Evolutionary conservation across 164 flowering plant species (phyloP).

Genomic region (Pachysandra terminalis): DNA sequence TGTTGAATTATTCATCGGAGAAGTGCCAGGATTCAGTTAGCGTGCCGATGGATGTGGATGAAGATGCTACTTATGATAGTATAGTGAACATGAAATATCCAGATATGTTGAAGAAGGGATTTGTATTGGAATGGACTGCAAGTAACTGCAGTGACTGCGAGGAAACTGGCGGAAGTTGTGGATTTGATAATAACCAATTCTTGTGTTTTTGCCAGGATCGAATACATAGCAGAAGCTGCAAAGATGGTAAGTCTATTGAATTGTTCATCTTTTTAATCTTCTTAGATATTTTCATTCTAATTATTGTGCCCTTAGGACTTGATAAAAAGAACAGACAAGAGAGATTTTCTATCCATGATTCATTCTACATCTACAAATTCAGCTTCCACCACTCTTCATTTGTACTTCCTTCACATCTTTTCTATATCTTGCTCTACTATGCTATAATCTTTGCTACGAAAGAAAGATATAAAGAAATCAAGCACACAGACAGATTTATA

Average conservation of each 20-base stretch:
- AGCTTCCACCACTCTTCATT: too few relatives aligned
- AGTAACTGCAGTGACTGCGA: conserved; percentile 6
- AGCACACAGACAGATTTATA: too few relatives aligned
- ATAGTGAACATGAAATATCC: neutral
- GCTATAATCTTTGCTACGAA: too few relatives aligned
- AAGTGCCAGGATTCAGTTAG: neutral
- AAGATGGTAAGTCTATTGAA: neutral
- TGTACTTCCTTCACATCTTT: too few relatives aligned
- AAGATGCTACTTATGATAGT: neutral
- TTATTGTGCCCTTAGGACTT: too few relatives aligned
- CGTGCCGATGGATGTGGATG: neutral
- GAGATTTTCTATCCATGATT: too few relatives aligned
- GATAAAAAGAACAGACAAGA: too few relatives aligned
- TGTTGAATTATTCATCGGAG: neutral
- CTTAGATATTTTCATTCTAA: too few relatives aligned
- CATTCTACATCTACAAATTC: too few relatives aligned
- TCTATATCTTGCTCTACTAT: too few relatives aligned
- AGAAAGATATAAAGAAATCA: too few relatives aligned
- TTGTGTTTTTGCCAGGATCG: conserved; percentile 15
- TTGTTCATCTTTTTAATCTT: neutral
- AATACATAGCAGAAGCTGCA: conserved; percentile 4
- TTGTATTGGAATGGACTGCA: conserved; percentile 17
- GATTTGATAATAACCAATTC: conserved; percentile 3
- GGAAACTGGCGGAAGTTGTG: conserved; percentile 19
- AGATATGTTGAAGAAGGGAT: conserved; percentile 5